Evolutionary conservation across 176 grass and related monocot species (phyloP).

Genomic region (Aechmea fasciata): DNA sequence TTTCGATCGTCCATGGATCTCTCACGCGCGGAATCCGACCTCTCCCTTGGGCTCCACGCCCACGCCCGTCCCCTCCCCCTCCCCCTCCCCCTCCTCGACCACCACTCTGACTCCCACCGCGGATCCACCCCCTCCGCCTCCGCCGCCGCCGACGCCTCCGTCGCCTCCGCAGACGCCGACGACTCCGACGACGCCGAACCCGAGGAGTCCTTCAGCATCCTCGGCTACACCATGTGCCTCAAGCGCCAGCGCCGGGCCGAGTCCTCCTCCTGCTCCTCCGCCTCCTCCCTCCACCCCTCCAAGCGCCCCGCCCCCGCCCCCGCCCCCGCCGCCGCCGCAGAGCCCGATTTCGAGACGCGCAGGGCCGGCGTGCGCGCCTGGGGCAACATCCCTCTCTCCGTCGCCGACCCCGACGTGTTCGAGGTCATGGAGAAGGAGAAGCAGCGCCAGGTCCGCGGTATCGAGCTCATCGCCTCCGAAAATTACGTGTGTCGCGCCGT

Average conservation of each 20-base stretch:
- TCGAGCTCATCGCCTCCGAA: constrained; percentile 95
- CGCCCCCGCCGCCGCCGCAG: constrained; percentile 20
- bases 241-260: constrained; percentile 59
- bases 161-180: constrained; percentile 1
- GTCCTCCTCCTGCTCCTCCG: constrained; percentile 53
- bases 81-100: constrained; percentile 17
- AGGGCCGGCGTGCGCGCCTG: constrained; percentile 51
- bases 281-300: constrained; percentile 13
- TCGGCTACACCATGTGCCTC: constrained; percentile 74
- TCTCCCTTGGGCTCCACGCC: constrained; percentile 65
- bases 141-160: constrained; percentile 29
- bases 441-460: constrained; percentile 73
- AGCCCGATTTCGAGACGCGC: constrained; percentile 47
- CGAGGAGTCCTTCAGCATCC: constrained; percentile 28
- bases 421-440: constrained; percentile 74
- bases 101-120: constrained; percentile 10
- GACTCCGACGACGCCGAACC: constrained; percentile 34
- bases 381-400: constrained; percentile 69
- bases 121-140: background rate
- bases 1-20: constrained; percentile 49
- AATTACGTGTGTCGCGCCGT: constrained; percentile 95
- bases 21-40: constrained; percentile 45
- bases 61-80: background rate
- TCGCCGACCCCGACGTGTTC: constrained; percentile 66
- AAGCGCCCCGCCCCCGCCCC: constrained; percentile 16